Evolutionary conservation across 2,329 filamentous ascomycete species (phyloP).

Genomic region (Colletotrichum lini): DNA sequence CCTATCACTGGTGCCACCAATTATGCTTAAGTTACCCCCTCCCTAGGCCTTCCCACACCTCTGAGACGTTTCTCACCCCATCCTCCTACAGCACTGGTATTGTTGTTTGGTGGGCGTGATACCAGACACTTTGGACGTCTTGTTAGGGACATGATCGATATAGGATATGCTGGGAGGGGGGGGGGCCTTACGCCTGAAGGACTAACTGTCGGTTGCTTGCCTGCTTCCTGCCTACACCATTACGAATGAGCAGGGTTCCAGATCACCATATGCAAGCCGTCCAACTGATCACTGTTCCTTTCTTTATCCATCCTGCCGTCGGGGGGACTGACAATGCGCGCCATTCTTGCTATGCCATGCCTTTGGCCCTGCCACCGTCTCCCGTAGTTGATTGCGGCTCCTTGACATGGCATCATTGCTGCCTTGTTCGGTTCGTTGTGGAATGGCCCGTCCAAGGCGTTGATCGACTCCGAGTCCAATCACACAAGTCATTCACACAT

Average conservation of each 20-base stretch:
- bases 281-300: not conserved
- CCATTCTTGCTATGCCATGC: not conserved
- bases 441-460: too few relatives aligned
- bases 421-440: too few relatives aligned
- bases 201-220: not conserved
- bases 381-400: too few relatives aligned
- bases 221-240: not conserved
- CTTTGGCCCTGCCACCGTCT: too few relatives aligned
- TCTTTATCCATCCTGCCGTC: not conserved
- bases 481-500: too few relatives aligned
- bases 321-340: not conserved
- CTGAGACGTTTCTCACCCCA: not conserved
- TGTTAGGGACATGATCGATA: not conserved
- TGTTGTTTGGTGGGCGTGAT: not conserved
- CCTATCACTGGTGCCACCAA: not conserved
- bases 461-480: too few relatives aligned
- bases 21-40: not conserved
- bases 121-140: not conserved
- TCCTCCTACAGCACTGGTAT: not conserved
- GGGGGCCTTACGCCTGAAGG: not conserved
- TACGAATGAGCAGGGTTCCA: not conserved
- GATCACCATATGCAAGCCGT: not conserved
- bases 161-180: not conserved
- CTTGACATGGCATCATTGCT: too few relatives aligned
- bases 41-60: not conserved